phyloP scores from a whole-genome alignment of 352 stramenopile species.

The Peronospora tabacina region DNA sequence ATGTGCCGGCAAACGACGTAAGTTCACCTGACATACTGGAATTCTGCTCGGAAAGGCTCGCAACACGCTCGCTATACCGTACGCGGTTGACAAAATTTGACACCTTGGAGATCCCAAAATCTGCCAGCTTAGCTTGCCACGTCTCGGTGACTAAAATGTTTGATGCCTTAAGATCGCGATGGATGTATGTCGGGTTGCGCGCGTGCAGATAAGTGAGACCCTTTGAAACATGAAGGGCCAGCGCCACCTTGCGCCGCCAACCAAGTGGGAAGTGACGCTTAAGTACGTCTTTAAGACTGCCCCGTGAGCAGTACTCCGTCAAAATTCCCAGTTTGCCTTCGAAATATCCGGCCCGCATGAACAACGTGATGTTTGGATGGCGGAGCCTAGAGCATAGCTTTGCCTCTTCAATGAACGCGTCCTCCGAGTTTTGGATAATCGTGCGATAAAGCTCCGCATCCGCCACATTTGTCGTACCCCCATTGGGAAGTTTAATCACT shows the following conservation, averaged over 20 bases:
- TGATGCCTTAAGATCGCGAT: constrained; percentile 63
- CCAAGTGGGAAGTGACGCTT: constrained; percentile 47
- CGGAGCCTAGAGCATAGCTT: constrained; percentile 50
- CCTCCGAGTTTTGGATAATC: constrained; percentile 61
- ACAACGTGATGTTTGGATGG: constrained; percentile 66
- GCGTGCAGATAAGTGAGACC: constrained; percentile 64
- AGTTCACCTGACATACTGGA: constrained; percentile 42
- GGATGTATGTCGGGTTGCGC: constrained; percentile 66
- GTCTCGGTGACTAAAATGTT: constrained; percentile 70
- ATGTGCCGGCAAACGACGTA: constrained; percentile 61
- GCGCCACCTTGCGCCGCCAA: constrained; percentile 51
- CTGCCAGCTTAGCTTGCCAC: constrained; percentile 60
- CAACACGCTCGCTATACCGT: constrained; percentile 29
- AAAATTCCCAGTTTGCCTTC: constrained; percentile 62
- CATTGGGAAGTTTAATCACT: constrained; percentile 57
- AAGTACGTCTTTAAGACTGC: constrained; percentile 66
- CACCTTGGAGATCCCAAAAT: constrained; percentile 48
- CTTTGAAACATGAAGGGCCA: constrained; percentile 55
- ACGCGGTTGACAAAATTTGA: constrained; percentile 39
- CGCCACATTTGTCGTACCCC: constrained; percentile 24
- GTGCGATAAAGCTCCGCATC: constrained; percentile 56
- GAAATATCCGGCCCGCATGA: constrained; percentile 56
- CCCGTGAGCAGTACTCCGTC: constrained; percentile 57
- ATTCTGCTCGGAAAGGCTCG: constrained; percentile 31
- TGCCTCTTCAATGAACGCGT: constrained; percentile 56